Evolutionary conservation across 176 grass and related monocot species (phyloP).

Genomic region (Cenchrus americanus): DNA sequence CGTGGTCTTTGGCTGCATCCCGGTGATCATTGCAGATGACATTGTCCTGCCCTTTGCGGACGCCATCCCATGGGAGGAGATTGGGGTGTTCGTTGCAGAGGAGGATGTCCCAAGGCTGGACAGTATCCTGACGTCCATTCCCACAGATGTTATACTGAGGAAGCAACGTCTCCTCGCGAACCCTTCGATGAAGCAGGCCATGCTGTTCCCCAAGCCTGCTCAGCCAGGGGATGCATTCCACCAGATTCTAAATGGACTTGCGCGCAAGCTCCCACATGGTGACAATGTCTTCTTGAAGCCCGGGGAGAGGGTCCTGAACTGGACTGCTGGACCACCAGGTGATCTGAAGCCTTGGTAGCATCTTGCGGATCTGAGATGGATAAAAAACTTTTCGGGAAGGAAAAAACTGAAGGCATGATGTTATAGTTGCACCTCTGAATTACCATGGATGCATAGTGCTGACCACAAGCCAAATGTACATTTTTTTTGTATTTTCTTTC

Average conservation of each 20-base stretch:
- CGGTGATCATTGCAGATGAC: conserved; percentile 90
- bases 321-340: conserved; percentile 71
- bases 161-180: conserved; percentile 91
- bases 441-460: conserved; percentile 51
- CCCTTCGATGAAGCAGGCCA: conserved; percentile 91
- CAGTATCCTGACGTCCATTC: conserved; percentile 87
- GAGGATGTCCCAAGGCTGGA: conserved; percentile 81
- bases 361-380: neutral
- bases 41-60: conserved; percentile 90
- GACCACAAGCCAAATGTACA: conserved; percentile 77
- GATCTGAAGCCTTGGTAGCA: conserved; percentile 88
- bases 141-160: conserved; percentile 77
- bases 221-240: conserved; percentile 89
- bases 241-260: conserved; percentile 85
- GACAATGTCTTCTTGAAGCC: conserved; percentile 72
- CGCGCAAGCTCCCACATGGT: conserved; percentile 80
- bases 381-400: conserved; percentile 24
- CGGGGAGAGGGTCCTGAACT: conserved; percentile 72
- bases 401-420: conserved; percentile 7
- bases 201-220: conserved; percentile 86
- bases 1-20: conserved; percentile 94
- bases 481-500: conserved; percentile 45
- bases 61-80: conserved; percentile 92
- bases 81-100: conserved; percentile 81
- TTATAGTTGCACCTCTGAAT: conserved; percentile 39